These are phyloP conservation scores for Alternaria arborescens DNA, from an alignment of 2,329 filamentous ascomycete species.

Conservation along the genomic window DNA sequence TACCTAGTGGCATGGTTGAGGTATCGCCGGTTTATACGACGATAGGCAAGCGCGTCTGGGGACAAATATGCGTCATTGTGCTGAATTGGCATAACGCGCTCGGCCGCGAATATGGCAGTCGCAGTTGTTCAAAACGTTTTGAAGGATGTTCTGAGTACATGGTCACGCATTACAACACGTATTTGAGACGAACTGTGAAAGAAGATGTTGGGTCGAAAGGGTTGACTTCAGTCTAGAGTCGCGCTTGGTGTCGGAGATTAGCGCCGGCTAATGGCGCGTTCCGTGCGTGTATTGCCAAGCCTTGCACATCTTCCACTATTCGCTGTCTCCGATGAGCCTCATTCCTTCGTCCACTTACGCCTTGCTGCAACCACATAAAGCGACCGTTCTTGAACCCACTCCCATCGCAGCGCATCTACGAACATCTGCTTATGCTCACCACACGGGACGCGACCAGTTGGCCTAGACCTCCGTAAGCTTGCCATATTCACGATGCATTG, in stretches of 20 bases:
- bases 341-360: background rate
- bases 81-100: background rate
- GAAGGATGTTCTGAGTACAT: background rate
- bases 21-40: background rate
- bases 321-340: background rate
- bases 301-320: background rate
- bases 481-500: background rate
- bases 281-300: slow-evolving; percentile 1
- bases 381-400: background rate
- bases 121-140: background rate
- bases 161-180: background rate
- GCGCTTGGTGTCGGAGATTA: background rate
- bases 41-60: background rate
- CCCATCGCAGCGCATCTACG: background rate
- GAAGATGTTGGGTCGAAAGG: background rate
- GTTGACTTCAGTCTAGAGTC: background rate
- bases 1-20: background rate
- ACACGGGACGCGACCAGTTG: background rate
- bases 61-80: background rate
- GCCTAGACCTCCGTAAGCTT: background rate
- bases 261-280: background rate
- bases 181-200: background rate
- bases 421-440: background rate
- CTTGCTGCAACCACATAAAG: background rate
- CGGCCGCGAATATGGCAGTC: background rate